Percentiles rank a stretch among this genome's conserved stretches.
phyloP scores from a whole-genome alignment of 2,329 filamentous ascomycete species.

The Phialophora chinensis region DNA sequence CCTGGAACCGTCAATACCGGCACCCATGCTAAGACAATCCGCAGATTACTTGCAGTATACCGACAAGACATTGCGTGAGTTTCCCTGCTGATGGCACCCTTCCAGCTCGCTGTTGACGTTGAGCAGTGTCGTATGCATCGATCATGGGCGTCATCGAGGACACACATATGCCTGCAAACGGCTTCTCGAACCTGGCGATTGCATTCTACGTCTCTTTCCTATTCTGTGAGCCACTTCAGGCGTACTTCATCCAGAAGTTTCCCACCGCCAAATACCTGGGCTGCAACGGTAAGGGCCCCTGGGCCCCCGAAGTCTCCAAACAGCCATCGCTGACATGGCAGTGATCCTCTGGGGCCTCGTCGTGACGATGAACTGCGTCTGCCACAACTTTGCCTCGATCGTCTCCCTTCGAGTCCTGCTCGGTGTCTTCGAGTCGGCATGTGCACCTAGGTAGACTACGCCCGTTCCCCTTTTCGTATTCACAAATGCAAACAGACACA shows the following conservation, averaged over 20 bases:
- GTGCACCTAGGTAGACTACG: constrained; percentile 53
- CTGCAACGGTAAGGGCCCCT: constrained; percentile 40
- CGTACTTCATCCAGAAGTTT: constrained; percentile 60
- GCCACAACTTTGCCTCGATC: constrained; percentile 58
- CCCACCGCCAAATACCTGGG: constrained; percentile 62
- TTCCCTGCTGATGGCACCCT: constrained; percentile 58
- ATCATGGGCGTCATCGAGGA: constrained; percentile 66
- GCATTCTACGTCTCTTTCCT: constrained; percentile 66
- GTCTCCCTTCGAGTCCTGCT: constrained; percentile 58
- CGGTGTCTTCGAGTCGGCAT: constrained; percentile 61
- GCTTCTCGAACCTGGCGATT: constrained; percentile 65
- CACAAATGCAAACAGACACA: not conserved
- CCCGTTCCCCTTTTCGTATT: not conserved
- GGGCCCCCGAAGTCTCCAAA: not conserved
- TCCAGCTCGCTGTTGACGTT: constrained; percentile 38
- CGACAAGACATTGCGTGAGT: constrained; percentile 61
- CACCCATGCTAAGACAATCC: not conserved
- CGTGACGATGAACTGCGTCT: constrained; percentile 56
- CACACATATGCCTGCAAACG: constrained; percentile 60
- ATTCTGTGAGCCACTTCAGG: constrained; percentile 64
- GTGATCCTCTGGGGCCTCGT: constrained; percentile 55
- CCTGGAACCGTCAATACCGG: not conserved
- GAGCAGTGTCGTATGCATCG: constrained; percentile 56
- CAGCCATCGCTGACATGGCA: not conserved
- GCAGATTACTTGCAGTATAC: constrained; percentile 56